Percentiles rank a stretch among this genome's conserved stretches.
phyloP scores from a whole-genome alignment of 1,284 basidiomycete genomes.

The Austroboletus rostrupii region DNA sequence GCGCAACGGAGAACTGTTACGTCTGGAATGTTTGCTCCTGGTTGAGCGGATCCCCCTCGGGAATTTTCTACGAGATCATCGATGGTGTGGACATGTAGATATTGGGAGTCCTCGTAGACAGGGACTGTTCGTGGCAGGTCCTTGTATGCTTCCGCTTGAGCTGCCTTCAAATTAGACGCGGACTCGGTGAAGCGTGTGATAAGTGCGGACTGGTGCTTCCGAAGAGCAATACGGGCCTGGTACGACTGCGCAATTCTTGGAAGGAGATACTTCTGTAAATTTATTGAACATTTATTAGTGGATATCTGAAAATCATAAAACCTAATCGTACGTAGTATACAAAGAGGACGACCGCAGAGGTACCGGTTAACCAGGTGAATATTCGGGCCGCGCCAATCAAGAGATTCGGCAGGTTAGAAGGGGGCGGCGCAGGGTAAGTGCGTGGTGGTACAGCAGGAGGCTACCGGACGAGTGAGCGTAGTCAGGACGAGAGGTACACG shows the following conservation, averaged over 20 bases:
- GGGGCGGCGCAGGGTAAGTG: slow-evolving; percentile 67
- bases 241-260: slow-evolving; percentile 59
- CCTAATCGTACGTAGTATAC: slow-evolving; percentile 55
- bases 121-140: slow-evolving; percentile 51
- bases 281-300: slow-evolving; percentile 7
- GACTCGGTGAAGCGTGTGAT: slow-evolving; percentile 52
- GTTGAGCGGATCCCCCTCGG: slow-evolving; percentile 25
- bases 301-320: background rate
- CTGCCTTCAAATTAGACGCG: slow-evolving; percentile 46
- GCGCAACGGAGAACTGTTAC: slow-evolving; percentile 60
- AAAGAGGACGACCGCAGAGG: slow-evolving; percentile 53
- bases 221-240: slow-evolving; percentile 57
- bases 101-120: slow-evolving; percentile 47
- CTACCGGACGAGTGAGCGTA: slow-evolving; percentile 30
- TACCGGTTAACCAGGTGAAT: slow-evolving; percentile 64
- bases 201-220: slow-evolving; percentile 53
- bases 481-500: background rate
- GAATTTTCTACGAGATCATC: slow-evolving; percentile 40
- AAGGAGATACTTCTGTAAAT: slow-evolving; percentile 56
- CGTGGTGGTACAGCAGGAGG: slow-evolving; percentile 58
- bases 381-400: slow-evolving; percentile 58
- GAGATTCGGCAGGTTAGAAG: slow-evolving; percentile 64
- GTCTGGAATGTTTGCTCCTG: slow-evolving; percentile 40
- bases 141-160: slow-evolving; percentile 50
- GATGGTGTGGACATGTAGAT: slow-evolving; percentile 43